Conservation (phyloP, 2,329 filamentous ascomycete genomes). For the Neopestalotiopsis sp. region DNA sequence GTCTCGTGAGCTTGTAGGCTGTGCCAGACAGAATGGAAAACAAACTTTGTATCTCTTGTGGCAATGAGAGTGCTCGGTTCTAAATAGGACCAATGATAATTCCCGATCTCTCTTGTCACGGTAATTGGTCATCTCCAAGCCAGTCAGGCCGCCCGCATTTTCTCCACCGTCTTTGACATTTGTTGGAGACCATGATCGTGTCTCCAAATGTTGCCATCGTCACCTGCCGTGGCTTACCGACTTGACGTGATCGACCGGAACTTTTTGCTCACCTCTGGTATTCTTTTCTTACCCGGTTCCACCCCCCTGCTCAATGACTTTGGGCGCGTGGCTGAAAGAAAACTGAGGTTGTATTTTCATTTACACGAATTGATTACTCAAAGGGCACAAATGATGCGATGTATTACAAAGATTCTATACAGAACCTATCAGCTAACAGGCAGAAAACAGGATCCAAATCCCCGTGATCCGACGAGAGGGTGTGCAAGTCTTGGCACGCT, state of each 20-base stretch:
- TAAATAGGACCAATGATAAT: not conserved
- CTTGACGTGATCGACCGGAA: not conserved
- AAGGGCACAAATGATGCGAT: not conserved
- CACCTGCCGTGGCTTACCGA: not conserved
- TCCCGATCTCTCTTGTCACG: not conserved
- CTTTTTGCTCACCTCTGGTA: not conserved
- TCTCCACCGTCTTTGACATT: not conserved
- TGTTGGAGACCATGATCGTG: not conserved
- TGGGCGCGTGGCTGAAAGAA: not conserved
- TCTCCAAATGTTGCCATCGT: not conserved
- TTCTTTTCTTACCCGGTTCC: not conserved
- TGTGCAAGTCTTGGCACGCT: not conserved
- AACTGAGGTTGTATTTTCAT: conserved; percentile 1
- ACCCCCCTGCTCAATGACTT: not conserved
- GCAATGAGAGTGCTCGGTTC: not conserved
- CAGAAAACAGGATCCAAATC: not conserved
- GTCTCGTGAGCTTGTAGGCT: not conserved
- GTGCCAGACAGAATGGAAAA: not conserved
- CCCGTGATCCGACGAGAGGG: not conserved
- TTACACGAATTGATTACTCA: conserved; percentile 1
- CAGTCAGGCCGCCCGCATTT: not conserved
- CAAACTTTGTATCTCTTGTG: not conserved
- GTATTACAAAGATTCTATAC: not conserved
- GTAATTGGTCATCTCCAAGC: not conserved
- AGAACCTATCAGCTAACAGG: not conserved